Evolutionary conservation across 1,284 basidiomycete species (phyloP).

Genomic region (Apiotrichum akiyoshidainum): DNA sequence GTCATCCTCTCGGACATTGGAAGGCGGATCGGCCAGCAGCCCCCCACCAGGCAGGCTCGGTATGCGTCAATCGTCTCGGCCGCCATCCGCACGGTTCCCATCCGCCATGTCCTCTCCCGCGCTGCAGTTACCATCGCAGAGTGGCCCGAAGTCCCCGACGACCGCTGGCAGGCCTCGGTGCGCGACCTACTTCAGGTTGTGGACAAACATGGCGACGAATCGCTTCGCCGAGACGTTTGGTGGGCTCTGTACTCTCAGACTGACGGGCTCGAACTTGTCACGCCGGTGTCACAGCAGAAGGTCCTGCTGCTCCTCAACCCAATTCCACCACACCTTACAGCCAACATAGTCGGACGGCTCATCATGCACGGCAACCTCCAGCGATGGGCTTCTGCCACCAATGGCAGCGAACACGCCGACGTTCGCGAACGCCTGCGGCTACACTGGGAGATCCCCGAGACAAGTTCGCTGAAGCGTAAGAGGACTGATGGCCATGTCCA

Average conservation of each 20-base stretch:
- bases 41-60: slow-evolving; percentile 10
- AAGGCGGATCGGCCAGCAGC: neutral
- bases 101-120: slow-evolving; percentile 13
- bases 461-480: slow-evolving; percentile 19
- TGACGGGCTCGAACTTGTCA: slow-evolving; percentile 2
- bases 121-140: slow-evolving; percentile 18
- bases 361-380: slow-evolving; percentile 1
- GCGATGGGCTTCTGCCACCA: slow-evolving; percentile 5
- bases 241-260: slow-evolving; percentile 14
- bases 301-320: slow-evolving; percentile 11
- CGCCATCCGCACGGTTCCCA: neutral
- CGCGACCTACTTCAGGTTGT: slow-evolving; percentile 11
- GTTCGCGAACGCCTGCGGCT: slow-evolving; percentile 9
- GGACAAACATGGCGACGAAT: slow-evolving; percentile 7
- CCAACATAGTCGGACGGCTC: neutral
- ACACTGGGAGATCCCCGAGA: slow-evolving; percentile 6
- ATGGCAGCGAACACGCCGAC: slow-evolving; percentile 3
- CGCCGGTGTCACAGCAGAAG: slow-evolving; percentile 3
- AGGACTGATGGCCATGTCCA: slow-evolving; percentile 4
- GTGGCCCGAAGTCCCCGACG: slow-evolving; percentile 10
- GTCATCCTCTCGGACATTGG: slow-evolving; percentile 19
- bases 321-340: neutral
- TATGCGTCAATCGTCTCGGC: slow-evolving; percentile 15
- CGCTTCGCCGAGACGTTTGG: slow-evolving; percentile 28
- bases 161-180: slow-evolving; percentile 11